Conservation (phyloP, 768 basidiomycete genomes). For the Cyclocybe aegerita region DNA sequence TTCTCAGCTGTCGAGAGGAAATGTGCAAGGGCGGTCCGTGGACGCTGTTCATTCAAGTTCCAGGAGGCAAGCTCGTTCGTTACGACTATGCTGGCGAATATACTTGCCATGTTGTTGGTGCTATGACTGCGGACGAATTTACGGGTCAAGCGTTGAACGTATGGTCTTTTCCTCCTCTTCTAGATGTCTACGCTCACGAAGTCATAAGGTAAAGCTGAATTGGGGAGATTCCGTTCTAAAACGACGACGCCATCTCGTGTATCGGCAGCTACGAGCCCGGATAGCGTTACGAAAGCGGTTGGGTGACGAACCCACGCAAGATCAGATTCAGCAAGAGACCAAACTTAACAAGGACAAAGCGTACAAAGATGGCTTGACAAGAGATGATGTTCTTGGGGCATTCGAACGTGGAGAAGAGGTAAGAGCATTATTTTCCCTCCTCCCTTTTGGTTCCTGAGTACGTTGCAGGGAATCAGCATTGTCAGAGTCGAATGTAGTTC, state of each 20-base stretch:
- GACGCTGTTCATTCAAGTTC: constrained; percentile 7
- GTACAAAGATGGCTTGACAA: background rate
- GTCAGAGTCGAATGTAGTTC: constrained; percentile 4
- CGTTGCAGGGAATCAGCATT: constrained; percentile 3
- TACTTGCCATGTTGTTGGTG: constrained; percentile 4
- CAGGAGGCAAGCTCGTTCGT: constrained; percentile 2
- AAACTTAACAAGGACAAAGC: background rate
- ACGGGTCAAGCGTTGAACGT: background rate
- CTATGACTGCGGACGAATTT: constrained; percentile 12
- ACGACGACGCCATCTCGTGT: constrained; percentile 4
- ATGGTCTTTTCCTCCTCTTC: background rate
- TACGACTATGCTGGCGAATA: constrained; percentile 17
- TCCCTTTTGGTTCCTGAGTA: background rate
- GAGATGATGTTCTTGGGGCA: constrained; percentile 6
- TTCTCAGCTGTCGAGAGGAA: constrained; percentile 14
- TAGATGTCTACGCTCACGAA: background rate
- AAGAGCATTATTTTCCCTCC: background rate
- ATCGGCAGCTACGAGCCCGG: constrained; percentile 7
- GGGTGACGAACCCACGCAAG: constrained; percentile 1
- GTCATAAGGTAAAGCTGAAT: constrained; percentile 1
- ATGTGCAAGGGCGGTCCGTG: constrained; percentile 11
- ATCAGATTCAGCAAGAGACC: constrained; percentile 3
- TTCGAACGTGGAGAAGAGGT: constrained; percentile 15
- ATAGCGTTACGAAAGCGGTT: constrained; percentile 3
- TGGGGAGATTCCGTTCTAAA: constrained; percentile 9